A percentile compares a stretch with the other conserved stretches of the same genome.
Conservation (phyloP, 2,329 filamentous ascomycete species). For the Penicillium sp. region DNA sequence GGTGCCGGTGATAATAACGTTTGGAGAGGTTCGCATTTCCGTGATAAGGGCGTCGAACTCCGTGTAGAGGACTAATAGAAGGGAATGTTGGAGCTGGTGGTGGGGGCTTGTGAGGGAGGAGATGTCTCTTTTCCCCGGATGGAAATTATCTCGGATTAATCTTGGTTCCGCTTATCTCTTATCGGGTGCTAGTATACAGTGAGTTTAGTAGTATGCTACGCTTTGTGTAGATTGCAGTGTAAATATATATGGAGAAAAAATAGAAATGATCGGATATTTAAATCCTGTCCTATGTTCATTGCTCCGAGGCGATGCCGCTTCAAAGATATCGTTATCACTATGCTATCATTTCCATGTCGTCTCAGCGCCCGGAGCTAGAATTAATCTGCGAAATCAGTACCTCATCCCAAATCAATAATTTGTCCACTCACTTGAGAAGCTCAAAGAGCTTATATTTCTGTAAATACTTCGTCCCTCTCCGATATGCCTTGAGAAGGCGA, state of each 20-base stretch:
- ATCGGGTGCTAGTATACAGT: constrained; percentile 14
- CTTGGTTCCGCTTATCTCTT: constrained; percentile 23
- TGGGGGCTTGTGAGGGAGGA: background rate
- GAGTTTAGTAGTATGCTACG: background rate
- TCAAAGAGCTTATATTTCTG: constrained; percentile 76
- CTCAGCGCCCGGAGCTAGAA: background rate
- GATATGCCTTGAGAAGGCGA: constrained; percentile 69
- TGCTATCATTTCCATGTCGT: background rate
- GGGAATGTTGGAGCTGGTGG: background rate
- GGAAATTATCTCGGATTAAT: constrained; percentile 23
- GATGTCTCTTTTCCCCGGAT: constrained; percentile 12
- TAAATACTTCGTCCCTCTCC: constrained; percentile 68
- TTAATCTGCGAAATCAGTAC: constrained; percentile 7
- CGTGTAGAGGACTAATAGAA: background rate
- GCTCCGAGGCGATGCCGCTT: background rate
- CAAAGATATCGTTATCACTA: too few relatives aligned
- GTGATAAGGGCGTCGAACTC: background rate
- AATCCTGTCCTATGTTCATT: background rate
- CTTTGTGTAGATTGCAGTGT: too few relatives aligned
- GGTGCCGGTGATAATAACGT: constrained; percentile 93
- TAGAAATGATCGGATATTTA: background rate
- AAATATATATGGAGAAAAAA: background rate
- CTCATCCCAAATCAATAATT: background rate
- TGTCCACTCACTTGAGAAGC: constrained; percentile 61
- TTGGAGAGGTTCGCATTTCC: constrained; percentile 60